Conservation (phyloP, 2,329 filamentous ascomycete genomes). For the Hirsutella minnesotensis region DNA sequence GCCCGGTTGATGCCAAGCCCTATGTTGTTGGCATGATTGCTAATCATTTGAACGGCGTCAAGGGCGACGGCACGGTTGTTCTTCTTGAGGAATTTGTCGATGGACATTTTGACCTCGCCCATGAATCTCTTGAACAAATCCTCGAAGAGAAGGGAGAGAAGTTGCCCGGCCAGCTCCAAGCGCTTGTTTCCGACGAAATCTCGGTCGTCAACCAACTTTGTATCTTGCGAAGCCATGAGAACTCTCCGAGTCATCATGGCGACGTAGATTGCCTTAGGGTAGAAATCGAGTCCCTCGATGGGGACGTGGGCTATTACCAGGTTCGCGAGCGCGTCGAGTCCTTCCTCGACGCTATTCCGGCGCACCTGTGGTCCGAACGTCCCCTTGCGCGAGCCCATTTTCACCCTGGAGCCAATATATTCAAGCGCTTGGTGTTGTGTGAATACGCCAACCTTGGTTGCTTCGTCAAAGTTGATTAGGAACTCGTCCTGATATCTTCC, state of each 20-base stretch:
- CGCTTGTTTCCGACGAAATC: slow-evolving; percentile 98
- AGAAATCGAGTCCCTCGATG: slow-evolving; percentile 83
- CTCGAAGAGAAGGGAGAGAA: slow-evolving; percentile 88
- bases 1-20: slow-evolving; percentile 89
- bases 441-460: slow-evolving; percentile 68
- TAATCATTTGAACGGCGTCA: slow-evolving; percentile 76
- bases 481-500: slow-evolving; percentile 90
- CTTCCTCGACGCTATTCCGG: slow-evolving; percentile 80
- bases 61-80: slow-evolving; percentile 80
- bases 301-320: slow-evolving; percentile 92
- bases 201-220: slow-evolving; percentile 82
- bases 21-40: slow-evolving; percentile 75
- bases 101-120: slow-evolving; percentile 76
- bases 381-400: slow-evolving; percentile 64
- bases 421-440: slow-evolving; percentile 95
- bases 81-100: slow-evolving; percentile 93
- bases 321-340: slow-evolving; percentile 81
- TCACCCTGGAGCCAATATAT: slow-evolving; percentile 76
- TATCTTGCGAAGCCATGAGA: slow-evolving; percentile 83
- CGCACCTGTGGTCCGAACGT: slow-evolving; percentile 43
- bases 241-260: slow-evolving; percentile 97
- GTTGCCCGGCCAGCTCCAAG: slow-evolving; percentile 85
- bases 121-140: slow-evolving; percentile 97
- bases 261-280: slow-evolving; percentile 93
- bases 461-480: slow-evolving; percentile 88